A percentile compares a stretch with the other conserved stretches of the same genome.
Conservation (phyloP, 2,329 filamentous ascomycete species). For the Dothideomycetidae sp. region DNA sequence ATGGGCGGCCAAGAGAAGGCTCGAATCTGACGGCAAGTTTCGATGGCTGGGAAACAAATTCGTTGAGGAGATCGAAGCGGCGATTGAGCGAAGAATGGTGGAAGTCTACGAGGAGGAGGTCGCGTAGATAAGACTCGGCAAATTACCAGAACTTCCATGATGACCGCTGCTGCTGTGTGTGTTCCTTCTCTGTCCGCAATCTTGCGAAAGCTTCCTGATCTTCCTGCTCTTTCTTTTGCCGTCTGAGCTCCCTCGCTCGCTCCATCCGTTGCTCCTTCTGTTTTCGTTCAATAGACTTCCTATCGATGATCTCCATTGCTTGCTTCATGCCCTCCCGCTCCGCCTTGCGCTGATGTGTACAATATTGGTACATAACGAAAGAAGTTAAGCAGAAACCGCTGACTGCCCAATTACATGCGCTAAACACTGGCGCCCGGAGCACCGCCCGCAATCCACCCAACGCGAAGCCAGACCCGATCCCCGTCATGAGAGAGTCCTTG, state of each 20-base stretch:
- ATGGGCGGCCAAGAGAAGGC: slow-evolving; percentile 41
- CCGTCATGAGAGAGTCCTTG: slow-evolving; percentile 65
- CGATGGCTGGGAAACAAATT: slow-evolving; percentile 43
- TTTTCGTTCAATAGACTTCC: slow-evolving; percentile 51
- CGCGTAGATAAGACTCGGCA: neutral
- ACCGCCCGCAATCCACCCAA: slow-evolving; percentile 62
- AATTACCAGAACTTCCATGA: slow-evolving; percentile 25
- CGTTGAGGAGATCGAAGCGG: slow-evolving; percentile 40
- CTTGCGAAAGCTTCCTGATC: slow-evolving; percentile 24
- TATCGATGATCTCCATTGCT: slow-evolving; percentile 67
- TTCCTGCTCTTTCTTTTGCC: slow-evolving; percentile 30
- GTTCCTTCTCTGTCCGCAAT: slow-evolving; percentile 14
- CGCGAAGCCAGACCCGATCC: slow-evolving; percentile 65
- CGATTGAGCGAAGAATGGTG: slow-evolving; percentile 28
- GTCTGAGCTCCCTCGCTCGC: slow-evolving; percentile 24
- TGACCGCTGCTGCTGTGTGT: slow-evolving; percentile 15
- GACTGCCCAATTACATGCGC: slow-evolving; percentile 74
- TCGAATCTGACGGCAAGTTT: slow-evolving; percentile 1
- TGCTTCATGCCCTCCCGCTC: slow-evolving; percentile 76
- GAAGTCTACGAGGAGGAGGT: slow-evolving; percentile 3
- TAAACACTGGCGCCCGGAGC: slow-evolving; percentile 46
- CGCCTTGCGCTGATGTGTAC: slow-evolving; percentile 55
- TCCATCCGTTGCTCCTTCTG: slow-evolving; percentile 33
- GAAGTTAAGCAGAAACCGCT: slow-evolving; percentile 57
- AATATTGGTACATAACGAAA: slow-evolving; percentile 69